A percentile compares a stretch with the other conserved stretches of the same genome.
Evolutionary conservation across 2,329 filamentous ascomycete genomes (phyloP).

Genomic region (Plectosphaerella sp.): DNA sequence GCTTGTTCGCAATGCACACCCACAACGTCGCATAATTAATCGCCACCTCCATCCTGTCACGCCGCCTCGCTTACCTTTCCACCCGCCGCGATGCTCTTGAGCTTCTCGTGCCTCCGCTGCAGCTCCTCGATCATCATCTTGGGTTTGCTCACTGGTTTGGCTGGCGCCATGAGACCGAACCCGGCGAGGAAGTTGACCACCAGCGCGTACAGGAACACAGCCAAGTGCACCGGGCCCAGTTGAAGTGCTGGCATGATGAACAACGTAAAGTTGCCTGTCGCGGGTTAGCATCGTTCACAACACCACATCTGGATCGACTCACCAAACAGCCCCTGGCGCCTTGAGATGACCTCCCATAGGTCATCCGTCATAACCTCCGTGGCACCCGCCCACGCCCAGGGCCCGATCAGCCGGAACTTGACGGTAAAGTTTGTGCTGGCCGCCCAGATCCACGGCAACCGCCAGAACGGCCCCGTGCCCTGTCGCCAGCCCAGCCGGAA

Average conservation of each 20-base stretch:
- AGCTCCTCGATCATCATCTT: slow-evolving; percentile 1
- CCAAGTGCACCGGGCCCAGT: background rate
- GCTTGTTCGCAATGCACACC: no score
- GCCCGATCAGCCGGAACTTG: slow-evolving; percentile 42
- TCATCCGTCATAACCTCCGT: slow-evolving; percentile 34
- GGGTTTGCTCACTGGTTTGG: background rate
- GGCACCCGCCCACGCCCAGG: slow-evolving; percentile 35
- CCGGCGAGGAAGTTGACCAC: background rate
- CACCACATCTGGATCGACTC: slow-evolving; percentile 13
- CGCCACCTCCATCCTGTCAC: no score
- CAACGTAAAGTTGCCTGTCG: slow-evolving; percentile 1
- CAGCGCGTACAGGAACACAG: background rate
- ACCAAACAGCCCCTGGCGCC: slow-evolving; percentile 31
- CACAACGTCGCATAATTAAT: no score
- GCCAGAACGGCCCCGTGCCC: slow-evolving; percentile 17
- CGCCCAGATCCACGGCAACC: slow-evolving; percentile 38
- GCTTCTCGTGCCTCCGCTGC: background rate
- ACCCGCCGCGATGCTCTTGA: background rate
- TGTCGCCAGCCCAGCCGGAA: slow-evolving; percentile 19
- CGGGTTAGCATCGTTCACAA: background rate
- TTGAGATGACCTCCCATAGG: slow-evolving; percentile 31
- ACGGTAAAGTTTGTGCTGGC: slow-evolving; percentile 44
- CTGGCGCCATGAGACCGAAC: background rate
- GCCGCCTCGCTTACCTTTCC: no score
- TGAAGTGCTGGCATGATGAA: background rate